Evolutionary conservation across 345 rosid species (phyloP), one percentile per base, ranked within the genome.

Genomic region (Aethionema arabicum): DNA sequence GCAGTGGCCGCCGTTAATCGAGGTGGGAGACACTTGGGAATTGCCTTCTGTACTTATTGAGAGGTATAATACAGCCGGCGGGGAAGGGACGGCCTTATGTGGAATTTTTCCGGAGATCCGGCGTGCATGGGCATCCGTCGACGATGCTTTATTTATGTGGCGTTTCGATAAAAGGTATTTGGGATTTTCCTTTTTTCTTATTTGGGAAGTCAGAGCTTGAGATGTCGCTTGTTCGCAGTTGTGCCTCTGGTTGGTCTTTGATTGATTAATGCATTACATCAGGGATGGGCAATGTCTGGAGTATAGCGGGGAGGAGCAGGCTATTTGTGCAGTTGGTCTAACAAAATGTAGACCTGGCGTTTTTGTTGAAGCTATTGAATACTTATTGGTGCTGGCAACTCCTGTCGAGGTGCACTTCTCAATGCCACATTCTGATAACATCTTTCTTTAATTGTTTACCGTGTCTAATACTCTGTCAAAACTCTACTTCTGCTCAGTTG

Each of bases 281-380:
- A 93, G 97, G 92, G 97, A 93, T 78, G 96, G 97, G 42, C 96
- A 90, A 46, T 93, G 99, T 70, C 90, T 95, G 56, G 99, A 93
- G 79, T 90, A 80, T 76, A 80, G 77, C 10, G 93, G 77, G 33
- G 95, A 84, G 50, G 97, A 93, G 56, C 99, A 90, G 75, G 95
- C 86, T 48, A 93, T 93, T 61, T 93, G 95, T 77, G 95, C 97
- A 11, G 96, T 90, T 59, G 97, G 95, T 64, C 85, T 93, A 51
- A 80, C 95, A 30, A 90, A 85, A 79, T 80, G 92, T 68, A 90
- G 75, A 74, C 85, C 89, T 61, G 95, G 92, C 69, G 73, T 90
- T 48, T 93, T 90, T 74, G 80, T 90, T 72, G 97, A 93, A 82
- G 99, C 97, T 61, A 93, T 93, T 67, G 96, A 85, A 35, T 82